Evolutionary conservation across 352 stramenopile genomes (phyloP), one percentile per base, ranked within the genome.

Genomic region (Phytopythium delawarense): DNA sequence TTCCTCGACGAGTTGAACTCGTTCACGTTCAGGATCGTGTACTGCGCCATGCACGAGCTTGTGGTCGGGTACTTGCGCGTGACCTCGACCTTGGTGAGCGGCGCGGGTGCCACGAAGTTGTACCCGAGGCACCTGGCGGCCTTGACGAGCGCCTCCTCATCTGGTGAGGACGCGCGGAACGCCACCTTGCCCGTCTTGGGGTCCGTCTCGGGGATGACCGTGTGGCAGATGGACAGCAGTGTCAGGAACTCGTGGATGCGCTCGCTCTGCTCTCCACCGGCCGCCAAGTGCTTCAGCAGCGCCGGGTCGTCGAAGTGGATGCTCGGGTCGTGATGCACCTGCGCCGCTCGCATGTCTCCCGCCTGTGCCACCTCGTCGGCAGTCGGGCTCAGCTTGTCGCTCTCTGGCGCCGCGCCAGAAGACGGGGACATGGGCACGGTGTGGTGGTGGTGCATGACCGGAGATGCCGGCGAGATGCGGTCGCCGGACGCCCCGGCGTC

Each of bases 1-100:
- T 99, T 99, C n/a, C 97, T 78, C 28, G 97, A 83, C 46, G 89
- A 98, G 59, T 88, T 92, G 70, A 94, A 94, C 71, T 94, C 84
- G 59, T 88, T 88, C 28, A 94, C 76, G 64, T 92, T 88, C 25
- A 94, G 61, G n/a, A 92, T 79, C 32, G 71, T 83, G 59, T 79
- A 89, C 57, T 54, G 32, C 35, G 23, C 46, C 28, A 34, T 39
- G 0, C n/a, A 35, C 15, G 44, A 32, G 55, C 58, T 28, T n/a
- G 32, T 34, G 18, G 50, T 25, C 9, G 59, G 9, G 44, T 71
- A 57, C 53, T 88, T 83, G 37, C 44, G 71, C 32, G 75, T 80
- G 2, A 85, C 66, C 42, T 87, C 77, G 20, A 89, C 66, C 48
- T 84, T 78, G 28, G 75, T 80, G 28, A 81, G 62, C 20, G 72